These are phyloP conservation scores for Deinandra increscens DNA, from an alignment of 129 eudicot species.

Conservation along the genomic window DNA sequence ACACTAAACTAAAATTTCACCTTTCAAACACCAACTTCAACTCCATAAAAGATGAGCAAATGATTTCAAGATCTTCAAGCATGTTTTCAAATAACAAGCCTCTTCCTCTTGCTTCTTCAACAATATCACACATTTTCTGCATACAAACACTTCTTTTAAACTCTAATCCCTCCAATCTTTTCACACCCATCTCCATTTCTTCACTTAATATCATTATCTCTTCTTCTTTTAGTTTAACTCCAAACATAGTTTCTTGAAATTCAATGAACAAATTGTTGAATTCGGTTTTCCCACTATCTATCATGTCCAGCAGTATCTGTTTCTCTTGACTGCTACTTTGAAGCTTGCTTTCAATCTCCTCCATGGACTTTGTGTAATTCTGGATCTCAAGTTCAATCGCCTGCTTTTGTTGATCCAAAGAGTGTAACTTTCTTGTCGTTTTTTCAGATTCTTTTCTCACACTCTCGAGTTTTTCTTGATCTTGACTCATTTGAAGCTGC, in stretches of 20 bases:
- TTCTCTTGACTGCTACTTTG: slow-evolving; percentile 47
- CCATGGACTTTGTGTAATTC: slow-evolving; percentile 33
- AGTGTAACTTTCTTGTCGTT: slow-evolving; percentile 30
- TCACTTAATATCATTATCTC: slow-evolving; percentile 56
- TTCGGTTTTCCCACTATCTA: slow-evolving; percentile 51
- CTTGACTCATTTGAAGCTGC: slow-evolving; percentile 59
- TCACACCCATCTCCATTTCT: slow-evolving; percentile 42
- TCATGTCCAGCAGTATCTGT: slow-evolving; percentile 46
- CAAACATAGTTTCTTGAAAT: slow-evolving; percentile 48
- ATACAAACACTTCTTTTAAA: slow-evolving; percentile 36
- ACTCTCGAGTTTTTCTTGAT: slow-evolving; percentile 41
- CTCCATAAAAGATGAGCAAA: slow-evolving; percentile 51
- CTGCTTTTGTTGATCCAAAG: slow-evolving; percentile 41
- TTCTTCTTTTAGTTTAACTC: slow-evolving; percentile 49
- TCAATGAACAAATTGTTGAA: slow-evolving; percentile 51
- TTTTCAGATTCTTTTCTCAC: slow-evolving; percentile 46
- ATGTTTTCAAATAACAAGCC: slow-evolving; percentile 51
- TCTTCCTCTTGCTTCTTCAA: slow-evolving; percentile 30
- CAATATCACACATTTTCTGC: slow-evolving; percentile 38
- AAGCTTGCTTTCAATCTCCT: slow-evolving; percentile 62
- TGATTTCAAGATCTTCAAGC: slow-evolving; percentile 52
- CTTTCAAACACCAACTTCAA: slow-evolving; percentile 49
- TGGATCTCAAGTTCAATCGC: slow-evolving; percentile 38
- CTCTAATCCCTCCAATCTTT: slow-evolving; percentile 36
- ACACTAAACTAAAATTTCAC: slow-evolving; percentile 9